phyloP scores from a whole-genome alignment of 2,329 filamentous ascomycete genomes.

The Fusarium heterosporum region DNA sequence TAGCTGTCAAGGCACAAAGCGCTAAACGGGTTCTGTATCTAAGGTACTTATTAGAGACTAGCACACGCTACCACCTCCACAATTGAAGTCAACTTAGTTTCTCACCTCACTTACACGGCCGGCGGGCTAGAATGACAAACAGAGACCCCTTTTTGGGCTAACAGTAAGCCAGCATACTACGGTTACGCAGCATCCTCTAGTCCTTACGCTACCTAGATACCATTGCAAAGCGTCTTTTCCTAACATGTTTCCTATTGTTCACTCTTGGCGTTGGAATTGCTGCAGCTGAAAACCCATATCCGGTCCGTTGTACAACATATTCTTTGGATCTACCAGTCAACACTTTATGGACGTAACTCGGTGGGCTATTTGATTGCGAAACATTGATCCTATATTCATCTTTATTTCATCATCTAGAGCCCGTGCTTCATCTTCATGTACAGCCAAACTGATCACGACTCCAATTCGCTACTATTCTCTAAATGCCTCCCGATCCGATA shows the following conservation, averaged over 20 bases:
- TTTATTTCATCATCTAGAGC: background rate
- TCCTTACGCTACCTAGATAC: background rate
- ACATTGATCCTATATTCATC: slow-evolving; percentile 21
- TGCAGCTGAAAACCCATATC: no score
- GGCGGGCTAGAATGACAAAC: background rate
- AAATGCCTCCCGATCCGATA: slow-evolving; percentile 23
- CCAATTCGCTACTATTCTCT: slow-evolving; percentile 30
- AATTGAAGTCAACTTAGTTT: background rate
- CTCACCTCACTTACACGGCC: background rate
- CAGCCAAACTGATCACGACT: background rate
- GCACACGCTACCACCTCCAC: no score
- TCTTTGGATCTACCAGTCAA: no score
- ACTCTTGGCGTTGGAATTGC: no score
- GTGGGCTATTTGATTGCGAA: no score
- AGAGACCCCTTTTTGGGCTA: background rate
- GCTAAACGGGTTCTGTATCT: no score
- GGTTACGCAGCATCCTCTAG: background rate
- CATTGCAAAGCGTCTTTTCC: no score
- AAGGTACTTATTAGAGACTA: no score
- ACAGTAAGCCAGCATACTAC: background rate
- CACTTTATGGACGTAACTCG: no score
- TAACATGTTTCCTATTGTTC: no score
- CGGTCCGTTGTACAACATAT: no score
- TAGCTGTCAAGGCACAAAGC: no score
- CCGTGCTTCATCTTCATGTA: background rate